These are phyloP conservation scores for Usnea hakonensis DNA, from an alignment of 495 filamentous ascomycete species.

Conservation along the genomic window DNA sequence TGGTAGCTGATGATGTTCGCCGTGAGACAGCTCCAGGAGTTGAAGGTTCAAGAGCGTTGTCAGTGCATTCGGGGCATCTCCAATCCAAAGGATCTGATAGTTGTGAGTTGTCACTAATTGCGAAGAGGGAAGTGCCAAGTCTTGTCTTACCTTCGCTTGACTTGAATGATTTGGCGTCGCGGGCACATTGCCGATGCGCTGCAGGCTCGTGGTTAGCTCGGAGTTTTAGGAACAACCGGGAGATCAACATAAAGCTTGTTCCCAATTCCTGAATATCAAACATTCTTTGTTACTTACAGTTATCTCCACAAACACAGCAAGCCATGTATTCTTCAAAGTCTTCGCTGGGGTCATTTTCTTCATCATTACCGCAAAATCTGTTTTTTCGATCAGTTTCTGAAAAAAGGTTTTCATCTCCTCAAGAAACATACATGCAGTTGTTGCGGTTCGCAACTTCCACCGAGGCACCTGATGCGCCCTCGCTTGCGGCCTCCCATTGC, in stretches of 20 bases:
- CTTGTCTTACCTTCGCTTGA: conserved; percentile 54
- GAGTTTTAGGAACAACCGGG: conserved; percentile 31
- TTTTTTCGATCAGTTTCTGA: conserved; percentile 3
- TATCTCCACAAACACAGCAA: conserved; percentile 75
- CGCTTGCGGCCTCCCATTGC: conserved; percentile 58
- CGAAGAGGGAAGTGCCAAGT: conserved; percentile 12
- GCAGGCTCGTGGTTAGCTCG: conserved; percentile 29
- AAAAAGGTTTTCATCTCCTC: conserved; percentile 5
- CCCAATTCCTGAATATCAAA: conserved; percentile 23
- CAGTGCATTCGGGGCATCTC: conserved; percentile 72
- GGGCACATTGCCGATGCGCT: conserved; percentile 94
- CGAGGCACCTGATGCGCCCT: conserved; percentile 57
- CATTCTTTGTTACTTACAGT: conserved; percentile 57
- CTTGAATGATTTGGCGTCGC: conserved; percentile 63
- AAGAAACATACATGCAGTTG: conserved; percentile 57
- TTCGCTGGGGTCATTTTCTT: conserved; percentile 76
- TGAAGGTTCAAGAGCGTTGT: conserved; percentile 53
- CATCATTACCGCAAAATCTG: conserved; percentile 72
- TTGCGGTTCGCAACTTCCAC: conserved; percentile 53
- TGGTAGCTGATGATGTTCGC: conserved; percentile 40
- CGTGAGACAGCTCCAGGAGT: conserved; percentile 33
- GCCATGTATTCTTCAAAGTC: conserved; percentile 82
- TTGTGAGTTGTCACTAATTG: neutral
- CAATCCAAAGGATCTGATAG: conserved; percentile 54
- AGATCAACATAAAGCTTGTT: conserved; percentile 27